A percentile compares a stretch with the other conserved stretches of the same genome.
Conservation (phyloP, 148 eudicot species). For the Beta vulgaris region DNA sequence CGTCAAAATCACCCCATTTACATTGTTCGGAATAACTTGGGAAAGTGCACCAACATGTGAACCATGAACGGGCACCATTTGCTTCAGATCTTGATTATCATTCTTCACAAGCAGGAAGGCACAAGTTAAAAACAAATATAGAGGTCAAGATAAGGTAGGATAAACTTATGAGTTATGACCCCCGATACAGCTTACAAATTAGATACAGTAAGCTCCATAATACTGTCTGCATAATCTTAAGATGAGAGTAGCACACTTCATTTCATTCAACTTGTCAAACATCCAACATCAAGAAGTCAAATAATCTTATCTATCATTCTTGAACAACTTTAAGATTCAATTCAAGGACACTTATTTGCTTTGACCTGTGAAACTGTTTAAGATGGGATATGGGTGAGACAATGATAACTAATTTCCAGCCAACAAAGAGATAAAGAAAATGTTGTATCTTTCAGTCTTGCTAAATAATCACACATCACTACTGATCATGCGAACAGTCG, state of each 20-base stretch:
- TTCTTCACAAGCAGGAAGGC: constrained; percentile 30
- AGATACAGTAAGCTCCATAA: neutral
- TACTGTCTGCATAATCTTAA: neutral
- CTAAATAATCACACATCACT: neutral
- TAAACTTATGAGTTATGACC: neutral
- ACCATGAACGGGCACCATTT: constrained; percentile 52
- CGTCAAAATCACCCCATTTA: constrained; percentile 77
- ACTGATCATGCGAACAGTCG: neutral
- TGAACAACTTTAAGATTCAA: neutral
- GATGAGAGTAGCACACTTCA: neutral
- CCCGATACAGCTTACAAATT: neutral
- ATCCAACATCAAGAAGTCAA: neutral
- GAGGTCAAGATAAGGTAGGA: constrained; percentile 6
- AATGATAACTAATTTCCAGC: neutral
- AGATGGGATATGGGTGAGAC: neutral
- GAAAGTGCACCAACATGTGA: constrained; percentile 75
- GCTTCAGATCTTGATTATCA: constrained; percentile 60
- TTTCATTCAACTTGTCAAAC: neutral
- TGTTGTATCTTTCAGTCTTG: neutral
- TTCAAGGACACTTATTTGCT: neutral
- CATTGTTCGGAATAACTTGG: constrained; percentile 71
- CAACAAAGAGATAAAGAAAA: neutral
- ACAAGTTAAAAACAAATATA: constrained; percentile 12
- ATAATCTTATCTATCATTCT: neutral
- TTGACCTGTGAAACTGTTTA: neutral